phyloP scores from a whole-genome alignment of 331 rosid genomes.

The Pyrus hybrid region DNA sequence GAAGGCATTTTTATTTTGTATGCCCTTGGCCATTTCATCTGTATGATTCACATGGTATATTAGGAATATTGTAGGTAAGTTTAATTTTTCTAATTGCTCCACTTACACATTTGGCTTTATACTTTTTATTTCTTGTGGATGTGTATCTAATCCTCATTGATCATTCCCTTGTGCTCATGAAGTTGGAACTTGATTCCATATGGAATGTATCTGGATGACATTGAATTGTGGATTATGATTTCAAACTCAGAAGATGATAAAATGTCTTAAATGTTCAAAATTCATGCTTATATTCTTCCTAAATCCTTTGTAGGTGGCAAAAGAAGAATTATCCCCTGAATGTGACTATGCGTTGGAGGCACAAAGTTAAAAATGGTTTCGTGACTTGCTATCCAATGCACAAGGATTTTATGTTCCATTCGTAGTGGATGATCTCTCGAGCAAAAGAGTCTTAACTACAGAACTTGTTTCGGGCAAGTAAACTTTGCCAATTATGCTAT shows the following conservation, averaged over 20 bases:
- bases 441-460: slow-evolving; percentile 70
- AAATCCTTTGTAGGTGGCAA: slow-evolving; percentile 61
- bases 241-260: background rate
- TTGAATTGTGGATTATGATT: background rate
- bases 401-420: slow-evolving; percentile 77
- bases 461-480: slow-evolving; percentile 70
- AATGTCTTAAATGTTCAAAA: slow-evolving; percentile 1
- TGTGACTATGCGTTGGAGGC: slow-evolving; percentile 92
- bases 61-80: background rate
- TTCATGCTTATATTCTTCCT: slow-evolving; percentile 14
- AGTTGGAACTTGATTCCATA: background rate
- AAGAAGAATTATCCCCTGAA: slow-evolving; percentile 81
- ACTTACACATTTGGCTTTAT: background rate
- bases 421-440: slow-evolving; percentile 67
- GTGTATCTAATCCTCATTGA: background rate
- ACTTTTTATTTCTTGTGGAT: background rate
- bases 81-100: background rate
- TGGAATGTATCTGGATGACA: background rate
- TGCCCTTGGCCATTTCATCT: background rate
- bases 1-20: slow-evolving; percentile 40
- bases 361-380: slow-evolving; percentile 67
- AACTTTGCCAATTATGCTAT: slow-evolving; percentile 8
- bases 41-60: background rate
- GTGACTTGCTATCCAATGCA: slow-evolving; percentile 38
- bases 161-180: background rate